A percentile compares a stretch with the other conserved stretches of the same genome.
These are phyloP conservation scores for Saccharomyces hybrid DNA, from an alignment of 1,139 yeast genomes.

Conservation along the genomic window DNA sequence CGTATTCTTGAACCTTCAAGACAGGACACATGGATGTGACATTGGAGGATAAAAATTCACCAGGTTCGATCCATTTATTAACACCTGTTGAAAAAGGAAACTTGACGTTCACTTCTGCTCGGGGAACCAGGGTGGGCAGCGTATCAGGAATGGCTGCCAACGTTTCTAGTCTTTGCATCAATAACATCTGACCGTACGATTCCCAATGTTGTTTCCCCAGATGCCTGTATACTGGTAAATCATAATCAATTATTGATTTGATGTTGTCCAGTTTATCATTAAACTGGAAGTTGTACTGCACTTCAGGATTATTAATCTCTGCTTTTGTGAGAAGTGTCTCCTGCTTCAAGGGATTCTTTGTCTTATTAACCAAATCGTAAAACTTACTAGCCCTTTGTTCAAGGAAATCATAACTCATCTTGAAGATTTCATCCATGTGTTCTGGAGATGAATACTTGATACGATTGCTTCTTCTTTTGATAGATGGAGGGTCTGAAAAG, in stretches of 20 bases:
- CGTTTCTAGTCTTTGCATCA: conserved; percentile 74
- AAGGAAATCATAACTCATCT: conserved; percentile 55
- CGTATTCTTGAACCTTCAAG: conserved; percentile 68
- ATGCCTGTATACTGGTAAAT: conserved; percentile 72
- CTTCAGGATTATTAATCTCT: conserved; percentile 75
- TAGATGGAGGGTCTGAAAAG: conserved; percentile 37
- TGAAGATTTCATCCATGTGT: conserved; percentile 65
- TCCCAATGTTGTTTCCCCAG: conserved; percentile 68
- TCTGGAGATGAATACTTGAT: conserved; percentile 57
- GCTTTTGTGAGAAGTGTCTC: conserved; percentile 41
- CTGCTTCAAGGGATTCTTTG: conserved; percentile 24
- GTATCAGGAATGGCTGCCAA: conserved; percentile 88
- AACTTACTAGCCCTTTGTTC: conserved; percentile 38
- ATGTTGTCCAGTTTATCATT: conserved; percentile 33
- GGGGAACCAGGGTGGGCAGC: conserved; percentile 79
- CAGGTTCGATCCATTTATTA: conserved; percentile 71
- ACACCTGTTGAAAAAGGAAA: conserved; percentile 62
- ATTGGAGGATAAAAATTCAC: conserved; percentile 61
- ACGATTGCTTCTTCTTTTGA: conserved; percentile 39
- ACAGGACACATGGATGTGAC: conserved; percentile 71
- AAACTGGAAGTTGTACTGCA: conserved; percentile 54
- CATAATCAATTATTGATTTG: conserved; percentile 49
- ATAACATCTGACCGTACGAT: conserved; percentile 39
- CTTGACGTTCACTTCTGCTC: conserved; percentile 64
- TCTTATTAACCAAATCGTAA: conserved; percentile 18